A percentile compares a stretch with the other conserved stretches of the same genome.
phyloP scores from a whole-genome alignment of 805 yeast genomes.

The Myxozyma neotropica region DNA sequence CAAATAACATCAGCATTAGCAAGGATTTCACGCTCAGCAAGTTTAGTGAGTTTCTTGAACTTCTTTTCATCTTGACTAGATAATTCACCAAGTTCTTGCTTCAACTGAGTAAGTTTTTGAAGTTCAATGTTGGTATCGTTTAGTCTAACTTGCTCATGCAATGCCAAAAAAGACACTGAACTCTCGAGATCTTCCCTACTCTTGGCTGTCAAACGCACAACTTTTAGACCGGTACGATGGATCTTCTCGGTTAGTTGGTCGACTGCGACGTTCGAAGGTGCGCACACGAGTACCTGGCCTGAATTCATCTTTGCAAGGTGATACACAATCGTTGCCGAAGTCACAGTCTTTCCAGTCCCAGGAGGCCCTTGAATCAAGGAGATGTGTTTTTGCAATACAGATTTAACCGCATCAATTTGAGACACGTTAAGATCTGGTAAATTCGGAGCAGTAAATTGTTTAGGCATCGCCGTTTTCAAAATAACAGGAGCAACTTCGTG shows the following conservation, averaged over 20 bases:
- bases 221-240: conserved; percentile 69
- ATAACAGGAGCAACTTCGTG: conserved; percentile 63
- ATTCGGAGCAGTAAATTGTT: conserved; percentile 62
- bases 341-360: conserved; percentile 94
- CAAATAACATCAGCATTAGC: conserved; percentile 75
- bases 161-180: conserved; percentile 57
- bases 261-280: conserved; percentile 94
- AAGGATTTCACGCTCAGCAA: conserved; percentile 55
- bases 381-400: conserved; percentile 69
- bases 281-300: conserved; percentile 79
- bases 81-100: conserved; percentile 70
- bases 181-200: conserved; percentile 80
- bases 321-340: conserved; percentile 84
- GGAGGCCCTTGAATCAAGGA: conserved; percentile 94
- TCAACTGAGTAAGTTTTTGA: conserved; percentile 59
- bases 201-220: conserved; percentile 74
- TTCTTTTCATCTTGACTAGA: conserved; percentile 55
- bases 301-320: conserved; percentile 66
- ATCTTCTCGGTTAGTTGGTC: conserved; percentile 83
- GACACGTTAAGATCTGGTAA: conserved; percentile 73
- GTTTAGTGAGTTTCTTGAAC: conserved; percentile 48
- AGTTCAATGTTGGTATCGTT: conserved; percentile 47
- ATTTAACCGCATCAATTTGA: conserved; percentile 74
- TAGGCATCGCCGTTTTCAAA: conserved; percentile 59
- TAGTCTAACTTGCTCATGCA: conserved; percentile 60